phyloP scores from a whole-genome alignment of 140 eudicot species.

The Senecio squalidus region DNA sequence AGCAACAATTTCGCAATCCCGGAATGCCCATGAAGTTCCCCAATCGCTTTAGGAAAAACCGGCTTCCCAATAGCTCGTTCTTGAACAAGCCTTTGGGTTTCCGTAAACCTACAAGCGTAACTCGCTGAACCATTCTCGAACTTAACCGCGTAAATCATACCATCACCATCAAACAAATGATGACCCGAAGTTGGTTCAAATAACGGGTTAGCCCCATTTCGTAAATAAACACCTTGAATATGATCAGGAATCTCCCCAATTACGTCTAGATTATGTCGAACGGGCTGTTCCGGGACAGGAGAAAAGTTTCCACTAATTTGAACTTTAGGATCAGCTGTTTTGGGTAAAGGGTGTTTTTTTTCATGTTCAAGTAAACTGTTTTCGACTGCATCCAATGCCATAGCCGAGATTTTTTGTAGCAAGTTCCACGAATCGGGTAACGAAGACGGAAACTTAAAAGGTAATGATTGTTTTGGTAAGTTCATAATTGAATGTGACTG shows the following conservation, averaged over 20 bases:
- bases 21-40: constrained; percentile 77
- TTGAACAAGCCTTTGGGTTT: constrained; percentile 54
- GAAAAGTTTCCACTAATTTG: constrained; percentile 77
- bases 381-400: constrained; percentile 58
- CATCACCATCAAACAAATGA: constrained; percentile 86
- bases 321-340: constrained; percentile 54
- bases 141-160: constrained; percentile 73
- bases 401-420: constrained; percentile 55
- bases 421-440: constrained; percentile 44
- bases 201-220: constrained; percentile 85
- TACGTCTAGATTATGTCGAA: constrained; percentile 34
- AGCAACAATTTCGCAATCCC: constrained; percentile 61
- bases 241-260: constrained; percentile 56
- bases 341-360: constrained; percentile 41
- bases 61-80: constrained; percentile 60
- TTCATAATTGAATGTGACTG: constrained; percentile 39
- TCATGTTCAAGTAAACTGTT: constrained; percentile 41
- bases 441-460: constrained; percentile 14
- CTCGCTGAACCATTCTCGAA: constrained; percentile 45
- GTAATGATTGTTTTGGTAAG: constrained; percentile 23
- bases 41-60: constrained; percentile 75
- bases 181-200: constrained; percentile 71
- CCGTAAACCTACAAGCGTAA: constrained; percentile 76
- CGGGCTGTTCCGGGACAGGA: constrained; percentile 72
- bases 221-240: constrained; percentile 49